These are phyloP conservation scores for Rhodosporidiobolus odoratus DNA, from an alignment of 768 basidiomycete genomes.

Conservation along the genomic window DNA sequence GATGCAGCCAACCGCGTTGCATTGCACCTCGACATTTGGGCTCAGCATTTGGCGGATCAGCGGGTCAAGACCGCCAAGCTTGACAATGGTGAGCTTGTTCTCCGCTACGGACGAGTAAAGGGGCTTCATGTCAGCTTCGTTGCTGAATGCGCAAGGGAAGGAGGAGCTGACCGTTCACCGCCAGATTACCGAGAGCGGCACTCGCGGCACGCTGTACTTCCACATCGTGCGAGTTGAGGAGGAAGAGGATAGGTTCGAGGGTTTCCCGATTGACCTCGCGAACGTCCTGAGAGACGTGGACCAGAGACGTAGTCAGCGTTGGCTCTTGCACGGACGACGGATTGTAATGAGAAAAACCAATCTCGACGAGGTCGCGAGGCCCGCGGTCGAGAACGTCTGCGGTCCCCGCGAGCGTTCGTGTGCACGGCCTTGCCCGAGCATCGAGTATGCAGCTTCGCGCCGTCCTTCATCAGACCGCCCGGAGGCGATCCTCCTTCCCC, in stretches of 20 bases:
- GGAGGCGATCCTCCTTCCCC: too few species aligned
- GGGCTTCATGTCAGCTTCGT: too few species aligned
- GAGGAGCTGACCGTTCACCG: conserved; percentile 82
- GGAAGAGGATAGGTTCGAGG: conserved; percentile 93
- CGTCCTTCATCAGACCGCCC: too few species aligned
- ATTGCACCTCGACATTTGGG: conserved; percentile 98
- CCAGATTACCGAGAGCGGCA: conserved; percentile 93
- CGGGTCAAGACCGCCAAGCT: conserved; percentile 93
- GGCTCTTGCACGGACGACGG: too few species aligned
- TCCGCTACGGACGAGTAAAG: conserved; percentile 59
- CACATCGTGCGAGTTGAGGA: conserved; percentile 93
- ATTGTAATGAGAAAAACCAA: too few species aligned
- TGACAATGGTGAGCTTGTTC: conserved; percentile 97
- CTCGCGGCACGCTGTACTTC: conserved; percentile 98
- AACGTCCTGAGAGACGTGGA: conserved; percentile 57
- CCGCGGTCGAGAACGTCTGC: too few species aligned
- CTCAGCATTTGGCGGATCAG: conserved; percentile 98
- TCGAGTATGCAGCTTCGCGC: too few species aligned
- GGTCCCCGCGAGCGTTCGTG: too few species aligned
- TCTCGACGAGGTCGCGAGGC: too few species aligned
- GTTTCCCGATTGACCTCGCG: conserved; percentile 94
- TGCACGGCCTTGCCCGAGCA: too few species aligned
- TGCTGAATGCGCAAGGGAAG: not conserved
- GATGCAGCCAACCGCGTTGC: conserved; percentile 98
- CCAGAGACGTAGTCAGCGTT: not conserved